Base-by-base conservation (phyloP, 2,329 filamentous ascomycete species). In the Mycosphaerella sp. region DNA sequence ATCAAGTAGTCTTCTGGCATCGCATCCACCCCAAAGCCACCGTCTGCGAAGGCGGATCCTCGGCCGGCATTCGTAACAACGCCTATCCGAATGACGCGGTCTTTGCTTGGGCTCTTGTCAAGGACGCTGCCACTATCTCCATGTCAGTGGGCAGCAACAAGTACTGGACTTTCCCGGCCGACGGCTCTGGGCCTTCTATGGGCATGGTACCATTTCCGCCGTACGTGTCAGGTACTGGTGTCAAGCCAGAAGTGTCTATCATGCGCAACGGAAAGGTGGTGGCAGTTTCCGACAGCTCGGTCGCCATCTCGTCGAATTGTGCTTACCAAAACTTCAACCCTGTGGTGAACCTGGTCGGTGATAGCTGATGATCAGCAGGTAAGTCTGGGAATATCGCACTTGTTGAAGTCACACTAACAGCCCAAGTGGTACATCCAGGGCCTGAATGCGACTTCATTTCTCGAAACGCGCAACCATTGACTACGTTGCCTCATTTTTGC, bases 1-100 rank as follows among this genome's bases (percentile, higher is more conserved):
- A 70, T 51, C 65, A 67, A 37, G 66, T 70, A 41, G 61, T 70
- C 53, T 69, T 62, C 63, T 70, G 68, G 68, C 68, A 70, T 57
- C 65, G 68, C 52, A 59, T 66, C 16, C 68, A 70, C 56, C 65
- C 66, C 50, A 69, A 69, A 54, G 58, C 54, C 4, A 63, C 64
- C 10, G 36, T 61, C 43, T 70, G 68, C 52, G 50, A 54, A 17
- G 63, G 62, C 14, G 66, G 68, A 44, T 59, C 63, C 3, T 61
- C 61, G 2, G 59, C 53, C 16, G 58, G 51, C 42, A 63, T 69
- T 45, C 62, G 64, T 50, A 70, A 70, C 61, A 56, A 59, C 41
- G 50, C 62, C 2, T 64, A 60, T 40, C 63, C 66, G 6, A 58
- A 59, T 34, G 68, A 70, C 42, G 66, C 67, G 12, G 65, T 70